A percentile compares a stretch with the other conserved stretches of the same genome.
Conservation (phyloP, 148 eudicot genomes). For the Vaccinium macrocarpon region DNA sequence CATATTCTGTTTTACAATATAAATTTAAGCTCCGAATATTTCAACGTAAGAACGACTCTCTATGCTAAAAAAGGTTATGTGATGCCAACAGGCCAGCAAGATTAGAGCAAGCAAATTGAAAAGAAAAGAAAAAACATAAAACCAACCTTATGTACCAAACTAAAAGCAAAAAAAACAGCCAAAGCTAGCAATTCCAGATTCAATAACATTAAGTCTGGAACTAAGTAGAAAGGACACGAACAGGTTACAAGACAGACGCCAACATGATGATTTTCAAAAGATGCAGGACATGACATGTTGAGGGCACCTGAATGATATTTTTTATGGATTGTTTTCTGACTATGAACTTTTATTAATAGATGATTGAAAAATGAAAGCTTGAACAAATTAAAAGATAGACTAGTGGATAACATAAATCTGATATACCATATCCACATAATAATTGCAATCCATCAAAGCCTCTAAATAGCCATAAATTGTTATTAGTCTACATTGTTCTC, state of each 20-base stretch:
- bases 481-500: background rate
- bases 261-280: background rate
- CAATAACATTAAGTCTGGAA: background rate
- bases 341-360: background rate
- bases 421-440: background rate
- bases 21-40: background rate
- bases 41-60: background rate
- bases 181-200: background rate
- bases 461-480: background rate
- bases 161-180: background rate
- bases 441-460: background rate
- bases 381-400: background rate
- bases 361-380: background rate
- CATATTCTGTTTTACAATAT: background rate
- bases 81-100: background rate
- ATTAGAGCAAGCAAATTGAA: background rate
- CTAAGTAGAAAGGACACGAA: background rate
- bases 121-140: background rate
- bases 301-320: background rate
- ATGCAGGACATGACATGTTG: background rate
- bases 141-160: background rate
- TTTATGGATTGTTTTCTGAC: background rate
- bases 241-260: background rate
- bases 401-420: background rate
- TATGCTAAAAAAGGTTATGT: background rate